Conservation (phyloP, 306 rosid species). For the cucumber (Cucumis sativus) region Cucumber_9930_V3 NC_026660.2:5337501-5338000, state of each 20-base stretch:
- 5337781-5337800: background rate
- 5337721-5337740: background rate
- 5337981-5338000: background rate
- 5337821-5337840: too few species aligned
- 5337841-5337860: too few species aligned
- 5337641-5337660: background rate
- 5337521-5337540: background rate
- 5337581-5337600: background rate
- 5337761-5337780: background rate
- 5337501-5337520: background rate
- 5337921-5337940: too few species aligned
- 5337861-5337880: too few species aligned
- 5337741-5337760: background rate
- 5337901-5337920: too few species aligned
- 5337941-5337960: too few species aligned
- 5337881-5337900: too few species aligned
- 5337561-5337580: background rate
- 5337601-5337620: background rate
- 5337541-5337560: background rate
- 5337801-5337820: too few species aligned
- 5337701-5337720: background rate
- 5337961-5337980: background rate
- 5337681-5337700: background rate
- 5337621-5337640: background rate
- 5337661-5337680: background rate